These are phyloP conservation scores for Clitoria ternatea DNA, from an alignment of 306 rosid species.

Conservation along the genomic window DNA sequence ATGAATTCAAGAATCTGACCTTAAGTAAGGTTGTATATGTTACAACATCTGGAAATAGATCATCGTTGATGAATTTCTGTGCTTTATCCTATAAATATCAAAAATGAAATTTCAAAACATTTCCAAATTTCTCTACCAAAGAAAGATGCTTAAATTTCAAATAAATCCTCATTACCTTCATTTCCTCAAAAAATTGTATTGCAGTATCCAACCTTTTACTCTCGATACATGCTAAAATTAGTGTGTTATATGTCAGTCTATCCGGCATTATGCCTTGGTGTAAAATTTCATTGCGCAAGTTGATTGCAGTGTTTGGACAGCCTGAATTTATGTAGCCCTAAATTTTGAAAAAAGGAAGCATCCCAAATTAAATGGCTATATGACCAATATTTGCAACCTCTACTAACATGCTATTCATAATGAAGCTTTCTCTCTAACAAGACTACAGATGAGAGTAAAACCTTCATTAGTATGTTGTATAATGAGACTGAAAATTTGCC, in stretches of 20 bases:
- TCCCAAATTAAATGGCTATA: neutral
- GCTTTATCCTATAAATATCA: constrained; percentile 46
- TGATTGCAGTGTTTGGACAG: constrained; percentile 55
- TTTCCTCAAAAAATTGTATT: constrained; percentile 60
- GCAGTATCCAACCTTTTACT: constrained; percentile 58
- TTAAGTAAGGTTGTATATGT: constrained; percentile 70
- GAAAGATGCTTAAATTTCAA: constrained; percentile 48
- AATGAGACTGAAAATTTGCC: constrained; percentile 54
- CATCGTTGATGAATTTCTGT: constrained; percentile 26
- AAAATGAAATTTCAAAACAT: constrained; percentile 20
- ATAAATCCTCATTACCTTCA: constrained; percentile 63
- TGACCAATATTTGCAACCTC: neutral
- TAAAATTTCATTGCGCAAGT: constrained; percentile 47
- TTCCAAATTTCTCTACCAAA: constrained; percentile 14
- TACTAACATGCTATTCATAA: neutral
- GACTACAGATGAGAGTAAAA: constrained; percentile 35
- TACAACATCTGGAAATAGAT: constrained; percentile 69
- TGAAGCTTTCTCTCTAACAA: constrained; percentile 17
- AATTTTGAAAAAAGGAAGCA: constrained; percentile 1
- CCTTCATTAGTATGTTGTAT: constrained; percentile 83
- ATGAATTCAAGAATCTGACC: constrained; percentile 40
- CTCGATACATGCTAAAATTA: constrained; percentile 69
- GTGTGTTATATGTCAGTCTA: constrained; percentile 73
- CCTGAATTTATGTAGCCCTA: constrained; percentile 79
- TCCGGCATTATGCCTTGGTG: constrained; percentile 64